These are phyloP conservation scores for Pythium pyrilobum DNA, from an alignment of 352 stramenopile species.

Conservation along the genomic window DNA sequence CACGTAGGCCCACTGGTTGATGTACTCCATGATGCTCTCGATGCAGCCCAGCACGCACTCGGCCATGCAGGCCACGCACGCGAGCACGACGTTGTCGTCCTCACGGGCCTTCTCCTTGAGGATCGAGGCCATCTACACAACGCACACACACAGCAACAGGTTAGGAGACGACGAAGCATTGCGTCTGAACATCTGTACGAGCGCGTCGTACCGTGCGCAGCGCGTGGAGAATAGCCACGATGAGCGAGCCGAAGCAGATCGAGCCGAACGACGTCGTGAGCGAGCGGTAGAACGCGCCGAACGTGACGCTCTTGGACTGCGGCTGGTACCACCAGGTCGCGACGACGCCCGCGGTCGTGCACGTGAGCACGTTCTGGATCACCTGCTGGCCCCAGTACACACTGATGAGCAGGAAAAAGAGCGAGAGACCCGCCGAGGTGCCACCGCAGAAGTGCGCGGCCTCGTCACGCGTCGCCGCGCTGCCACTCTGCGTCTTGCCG, in stretches of 20 bases:
- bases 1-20: conserved; percentile 89
- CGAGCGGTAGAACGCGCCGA: conserved; percentile 72
- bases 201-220: conserved; percentile 59
- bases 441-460: conserved; percentile 50
- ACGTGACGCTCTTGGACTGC: conserved; percentile 42
- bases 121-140: conserved; percentile 57
- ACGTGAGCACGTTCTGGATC: conserved; percentile 81
- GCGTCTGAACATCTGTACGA: no score
- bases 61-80: conserved; percentile 81
- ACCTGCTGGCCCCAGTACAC: conserved; percentile 85
- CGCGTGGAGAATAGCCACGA: conserved; percentile 78
- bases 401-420: conserved; percentile 82
- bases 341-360: conserved; percentile 71
- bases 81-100: conserved; percentile 68
- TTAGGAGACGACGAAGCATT: background rate
- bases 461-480: background rate
- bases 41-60: conserved; percentile 85
- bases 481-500: conserved; percentile 28
- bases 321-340: conserved; percentile 85
- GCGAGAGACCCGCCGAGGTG: conserved; percentile 38
- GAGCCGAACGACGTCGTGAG: conserved; percentile 81
- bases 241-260: conserved; percentile 80
- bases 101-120: conserved; percentile 63
- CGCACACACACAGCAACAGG: conserved; percentile 22
- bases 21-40: conserved; percentile 84